Evolutionary conservation across 345 rosid species (phyloP), one percentile per base, ranked within the genome.

Genomic region (Brassica nigra): DNA sequence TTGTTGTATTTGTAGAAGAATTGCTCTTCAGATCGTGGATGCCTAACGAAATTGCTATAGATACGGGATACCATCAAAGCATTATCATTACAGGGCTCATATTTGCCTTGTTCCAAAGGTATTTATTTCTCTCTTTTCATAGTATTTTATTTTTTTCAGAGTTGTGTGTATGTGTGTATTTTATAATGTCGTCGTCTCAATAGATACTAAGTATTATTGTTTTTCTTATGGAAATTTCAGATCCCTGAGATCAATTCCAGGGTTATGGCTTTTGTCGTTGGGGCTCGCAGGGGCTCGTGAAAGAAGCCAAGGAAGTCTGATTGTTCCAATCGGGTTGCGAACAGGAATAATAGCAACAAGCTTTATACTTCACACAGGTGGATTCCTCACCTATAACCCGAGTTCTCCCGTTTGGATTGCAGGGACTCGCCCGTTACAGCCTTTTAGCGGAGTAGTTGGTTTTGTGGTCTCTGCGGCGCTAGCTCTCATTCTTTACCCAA

Each of bases 21-120:
- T 68, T 95, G 82, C 85, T 92, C 81, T 92, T 95, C 78, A 87
- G 97, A 75, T 85, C 97, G 39, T 92, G 97, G 97, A 79, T 95
- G 80, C 92, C 91, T 71, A 85, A 87, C 70, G 97, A 95, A 83
- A 90, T 95, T 78, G 87, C 92, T 7, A 47, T 85, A 39, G 97
- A 95, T 75, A 83, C 90, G 76, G 97, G 94, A 73, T 90, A 89
- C 86, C 92, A 88, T 75, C 81, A 28, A 77, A 95, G 92, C 82
- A 83, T 89, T 69, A 86, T 92, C 61, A 78, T 91, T 71, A 88
- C 99, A 1, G 97, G 97, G 76, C 86, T 95, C 70, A 83, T 79
- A 54, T 92, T 86, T 85, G 81, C 97, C 80, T 79, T 92, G 80
- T 73, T 77, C 74, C 97, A 92, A 80, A 87, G 99, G 99, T 95